Base-by-base conservation (phyloP, 1,284 basidiomycete genomes). In the Lignosus rhinocerotis region DNA sequence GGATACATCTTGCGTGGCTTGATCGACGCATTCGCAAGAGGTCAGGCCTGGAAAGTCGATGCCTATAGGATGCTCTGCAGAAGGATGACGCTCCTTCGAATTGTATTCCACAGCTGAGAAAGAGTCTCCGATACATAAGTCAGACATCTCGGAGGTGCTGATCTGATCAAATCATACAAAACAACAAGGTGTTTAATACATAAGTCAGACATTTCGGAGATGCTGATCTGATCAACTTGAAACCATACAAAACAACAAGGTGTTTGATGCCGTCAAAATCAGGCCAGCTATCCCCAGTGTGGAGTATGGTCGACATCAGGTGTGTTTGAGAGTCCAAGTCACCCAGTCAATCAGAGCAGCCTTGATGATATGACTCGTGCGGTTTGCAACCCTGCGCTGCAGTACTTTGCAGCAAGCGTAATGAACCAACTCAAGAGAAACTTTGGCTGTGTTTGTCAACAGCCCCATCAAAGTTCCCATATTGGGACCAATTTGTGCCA, bases 241-340 rank as follows among this genome's bases (percentile, higher is more conserved):
- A 63, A n/a, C n/a, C 73, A 10, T 58, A 80, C 80, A 81, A 81
- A 46, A 81, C 74, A 19, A 80, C 63, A 7, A 82, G 65, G 59
- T 73, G 66, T 30, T 68, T 70, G 31, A 80, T 67, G 1, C 67
- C 58, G n/a, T 68, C 53, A 43, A 79, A 75, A 1, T 74, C 75
- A 38, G 64, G 72, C 79, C 80, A 81, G 30, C 32, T 38, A 11
- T 58, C 53, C 30, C 60, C 62, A n/a, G 67, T 34, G 10, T 61
- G 51, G 30, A 63, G 58, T 32, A 51, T 47, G 12, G 60, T 44
- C 10, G 64, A 54, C 64, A 66, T 67, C 10, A 6, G 14, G 39
- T 14, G n/a, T n/a, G n/a, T n/a, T n/a, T n/a, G n/a, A n/a, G n/a
- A n/a, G n/a, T n/a, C n/a, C n/a, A n/a, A n/a, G n/a, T n/a, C n/a